Evolutionary conservation across 2,329 filamentous ascomycete species (phyloP), one percentile per base, ranked within the genome.

Genomic region (Colletotrichum musicola): DNA sequence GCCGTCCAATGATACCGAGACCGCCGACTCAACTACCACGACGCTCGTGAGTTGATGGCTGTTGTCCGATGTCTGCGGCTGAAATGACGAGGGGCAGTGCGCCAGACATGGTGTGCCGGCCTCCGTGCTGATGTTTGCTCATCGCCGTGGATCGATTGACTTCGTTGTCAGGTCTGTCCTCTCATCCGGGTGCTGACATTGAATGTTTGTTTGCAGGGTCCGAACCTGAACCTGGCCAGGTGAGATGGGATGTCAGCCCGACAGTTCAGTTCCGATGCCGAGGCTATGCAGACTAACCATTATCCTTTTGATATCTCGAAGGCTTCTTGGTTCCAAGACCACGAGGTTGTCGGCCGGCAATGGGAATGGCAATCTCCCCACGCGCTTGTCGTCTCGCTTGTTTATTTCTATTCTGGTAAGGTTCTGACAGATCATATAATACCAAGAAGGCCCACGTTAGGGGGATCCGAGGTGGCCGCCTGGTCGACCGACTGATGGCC

Each of bases 181-280:
- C 25, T 38, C 44, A 38, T 56, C 60, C 44, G 62, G 55, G 46
- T 61, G 66, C 55, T 69, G 51, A 64, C 53, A 49, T 58, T 27
- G 12, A 44, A 63, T 44, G 56, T 42, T 40, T 51, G 51, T 12
- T 10, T 40, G 51, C 35, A 35, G 14, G 40, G 61, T 42, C 55
- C 47, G 56, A 50, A 44, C 35, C 2, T 9, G 47, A 12, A 42
- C 20, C 10, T 14, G 16, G 40, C 40, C 40, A 42, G 10, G 22
- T n/a, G 44, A 58, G 5, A 59, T 44, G 44, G 40, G 40, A 59
- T 47, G 42, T 64, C 47, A 49, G 42, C 54, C 18, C 46, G 30
- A 18, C 22, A 12, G 22, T 22, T 22, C 14, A 54, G 18, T 46
- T 60, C 50, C 35, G 44, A 25, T 49, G 14, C 56, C 56, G 55